Evolutionary conservation across 208 protist genomes (phyloP), one percentile per base, ranked within the genome.

Genomic region (Leishmania tropica): DNA sequence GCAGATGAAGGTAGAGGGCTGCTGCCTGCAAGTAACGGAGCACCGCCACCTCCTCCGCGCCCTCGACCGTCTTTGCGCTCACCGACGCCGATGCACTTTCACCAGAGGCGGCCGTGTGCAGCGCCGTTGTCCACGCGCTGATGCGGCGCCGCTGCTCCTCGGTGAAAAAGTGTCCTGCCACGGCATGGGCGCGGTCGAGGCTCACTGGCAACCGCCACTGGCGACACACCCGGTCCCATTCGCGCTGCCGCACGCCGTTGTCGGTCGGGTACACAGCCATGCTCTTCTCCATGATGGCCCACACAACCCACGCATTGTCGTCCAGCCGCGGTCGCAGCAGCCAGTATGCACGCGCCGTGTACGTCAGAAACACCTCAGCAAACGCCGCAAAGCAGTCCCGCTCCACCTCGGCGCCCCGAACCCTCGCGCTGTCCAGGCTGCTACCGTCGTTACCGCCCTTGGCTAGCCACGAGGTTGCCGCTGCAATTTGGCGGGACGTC

Each of bases 1-100:
- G 83, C 35, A 96, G 75, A 56, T 95, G 91, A 79, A 93, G 70
- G 73, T 94, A 96, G 15, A 95, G 76, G n/a, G 90, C 88, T 13
- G 64, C 76, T 21, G 79, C 70, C 28, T 90, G 91, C 58, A 96
- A 54, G 79, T 96, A 96, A 31, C 88, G 78, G 80, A 91, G 91
- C n/a, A 89, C 64, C 0, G 72, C 76, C 53, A 91, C 75, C 83
- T 96, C 93, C 67, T 87, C 83, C 2, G 80, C 64, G 17, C 53
- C 62, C 0, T 72, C 76, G 17, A 35, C 28, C 11, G 15, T n/a
- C 64, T 70, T 40, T 0, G 58, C 24, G 48, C 19, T 64, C 70
- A 45, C 24, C 28, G 83, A 42, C 37, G 54, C 54, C 64, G 53
- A 48, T 10, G 48, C 35, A 19, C 53, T 58, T 45, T 54, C 17